A percentile compares a stretch with the other conserved stretches of the same genome.
Evolutionary conservation across 495 filamentous ascomycete species (phyloP).

Genomic region (Penicillium canescens): DNA sequence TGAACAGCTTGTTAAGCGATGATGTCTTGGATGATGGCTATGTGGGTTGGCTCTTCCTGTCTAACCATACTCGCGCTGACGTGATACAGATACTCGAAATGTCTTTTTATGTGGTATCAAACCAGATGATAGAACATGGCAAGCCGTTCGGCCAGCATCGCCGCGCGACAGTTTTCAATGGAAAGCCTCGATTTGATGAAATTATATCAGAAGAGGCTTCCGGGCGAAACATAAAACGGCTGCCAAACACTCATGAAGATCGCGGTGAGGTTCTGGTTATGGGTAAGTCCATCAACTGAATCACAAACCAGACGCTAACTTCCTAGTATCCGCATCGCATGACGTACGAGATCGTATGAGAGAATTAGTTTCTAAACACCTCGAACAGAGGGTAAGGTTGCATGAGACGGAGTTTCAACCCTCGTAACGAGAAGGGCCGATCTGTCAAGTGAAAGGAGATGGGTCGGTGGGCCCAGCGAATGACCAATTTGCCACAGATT

Average conservation of each 20-base stretch:
- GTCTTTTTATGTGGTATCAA: constrained; percentile 11
- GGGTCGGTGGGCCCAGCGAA: too few relatives aligned
- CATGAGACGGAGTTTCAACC: constrained; percentile 7
- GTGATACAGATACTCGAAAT: constrained; percentile 17
- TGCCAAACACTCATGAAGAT: constrained; percentile 8
- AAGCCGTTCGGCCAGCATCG: constrained; percentile 8
- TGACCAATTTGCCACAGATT: too few relatives aligned
- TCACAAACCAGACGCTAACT: not conserved
- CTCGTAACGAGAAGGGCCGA: not conserved
- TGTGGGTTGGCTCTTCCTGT: constrained; percentile 3
- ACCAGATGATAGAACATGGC: constrained; percentile 2
- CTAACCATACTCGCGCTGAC: not conserved
- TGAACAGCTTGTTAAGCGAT: constrained; percentile 16
- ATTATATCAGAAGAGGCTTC: constrained; percentile 12
- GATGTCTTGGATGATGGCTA: constrained; percentile 17
- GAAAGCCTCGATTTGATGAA: not conserved
- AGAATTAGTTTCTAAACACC: constrained; percentile 5
- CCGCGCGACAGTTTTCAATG: constrained; percentile 7
- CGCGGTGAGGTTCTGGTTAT: constrained; percentile 6
- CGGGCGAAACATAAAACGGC: constrained; percentile 4
- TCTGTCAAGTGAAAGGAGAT: not conserved
- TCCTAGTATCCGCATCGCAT: constrained; percentile 6
- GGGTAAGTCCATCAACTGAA: not conserved
- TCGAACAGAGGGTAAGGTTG: constrained; percentile 6
- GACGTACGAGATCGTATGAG: constrained; percentile 3